Evolutionary conservation across 2,329 filamentous ascomycete species (phyloP).

Genomic region (Mariannaea sp.): DNA sequence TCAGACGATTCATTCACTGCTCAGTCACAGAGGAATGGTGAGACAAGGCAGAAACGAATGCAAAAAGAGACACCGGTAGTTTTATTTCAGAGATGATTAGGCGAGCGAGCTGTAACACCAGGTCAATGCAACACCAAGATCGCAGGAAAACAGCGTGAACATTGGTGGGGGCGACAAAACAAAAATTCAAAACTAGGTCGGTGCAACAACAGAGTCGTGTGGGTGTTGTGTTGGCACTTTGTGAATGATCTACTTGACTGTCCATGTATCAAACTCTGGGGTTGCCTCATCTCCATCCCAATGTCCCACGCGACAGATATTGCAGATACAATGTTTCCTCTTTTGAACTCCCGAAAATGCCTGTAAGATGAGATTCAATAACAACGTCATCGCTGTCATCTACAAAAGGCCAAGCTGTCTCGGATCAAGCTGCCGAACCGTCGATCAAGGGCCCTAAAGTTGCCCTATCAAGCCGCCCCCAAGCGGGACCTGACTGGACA

Average conservation of each 20-base stretch:
- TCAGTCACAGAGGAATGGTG: background rate
- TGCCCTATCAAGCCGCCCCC: background rate
- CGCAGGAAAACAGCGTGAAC: background rate
- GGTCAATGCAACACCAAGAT: background rate
- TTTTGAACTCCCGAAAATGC: background rate
- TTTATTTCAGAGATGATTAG: background rate
- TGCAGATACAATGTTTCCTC: no score
- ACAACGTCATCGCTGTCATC: no score
- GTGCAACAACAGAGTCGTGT: no score
- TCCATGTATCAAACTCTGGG: no score
- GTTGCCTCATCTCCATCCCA: constrained; percentile 1
- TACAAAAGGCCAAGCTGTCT: background rate
- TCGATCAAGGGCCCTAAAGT: background rate
- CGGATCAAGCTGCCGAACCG: constrained; percentile 13
- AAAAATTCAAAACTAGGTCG: background rate
- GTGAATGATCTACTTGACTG: no score
- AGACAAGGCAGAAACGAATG: background rate
- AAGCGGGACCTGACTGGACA: background rate
- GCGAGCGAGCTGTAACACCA: background rate
- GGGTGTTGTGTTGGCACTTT: no score
- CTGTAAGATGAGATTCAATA: background rate
- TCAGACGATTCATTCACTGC: background rate
- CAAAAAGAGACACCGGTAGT: background rate
- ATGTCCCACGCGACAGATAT: no score
- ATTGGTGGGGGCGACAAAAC: constrained; percentile 1